phyloP scores from a whole-genome alignment of 495 filamentous ascomycete species.

The Echria macrotheca region DNA sequence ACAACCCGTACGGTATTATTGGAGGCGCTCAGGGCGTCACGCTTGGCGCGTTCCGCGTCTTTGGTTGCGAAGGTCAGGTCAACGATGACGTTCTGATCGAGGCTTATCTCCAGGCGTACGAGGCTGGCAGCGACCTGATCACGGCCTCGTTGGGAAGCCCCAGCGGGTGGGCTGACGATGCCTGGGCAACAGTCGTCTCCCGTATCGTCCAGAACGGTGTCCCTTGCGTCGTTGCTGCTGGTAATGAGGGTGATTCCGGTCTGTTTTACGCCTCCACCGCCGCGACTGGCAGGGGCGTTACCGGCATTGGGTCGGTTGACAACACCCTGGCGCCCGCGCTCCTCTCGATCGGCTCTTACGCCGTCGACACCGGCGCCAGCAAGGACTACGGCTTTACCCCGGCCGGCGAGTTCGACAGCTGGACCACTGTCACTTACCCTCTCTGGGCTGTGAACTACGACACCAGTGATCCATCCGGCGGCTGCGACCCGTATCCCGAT shows the following conservation, averaged over 20 bases:
- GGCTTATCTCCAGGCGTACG: conserved; percentile 52
- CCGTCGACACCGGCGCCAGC: conserved; percentile 21
- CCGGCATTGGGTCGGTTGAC: conserved; percentile 50
- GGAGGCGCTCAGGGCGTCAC: conserved; percentile 51
- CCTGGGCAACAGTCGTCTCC: conserved; percentile 48
- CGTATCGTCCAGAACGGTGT: conserved; percentile 52
- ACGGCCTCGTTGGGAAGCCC: conserved; percentile 54
- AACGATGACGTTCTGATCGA: conserved; percentile 50
- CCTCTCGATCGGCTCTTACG: conserved; percentile 32
- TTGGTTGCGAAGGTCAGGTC: conserved; percentile 44
- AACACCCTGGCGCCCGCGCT: conserved; percentile 40
- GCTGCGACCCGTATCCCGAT: conserved; percentile 39
- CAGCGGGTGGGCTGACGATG: conserved; percentile 51
- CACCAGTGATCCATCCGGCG: conserved; percentile 40
- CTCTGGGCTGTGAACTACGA: conserved; percentile 48
- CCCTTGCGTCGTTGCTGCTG: conserved; percentile 49
- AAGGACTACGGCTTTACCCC: conserved; percentile 33
- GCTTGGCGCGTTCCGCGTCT: conserved; percentile 51
- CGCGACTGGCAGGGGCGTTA: conserved; percentile 45
- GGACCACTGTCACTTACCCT: conserved; percentile 37
- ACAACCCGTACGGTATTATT: conserved; percentile 45
- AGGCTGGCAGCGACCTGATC: conserved; percentile 55
- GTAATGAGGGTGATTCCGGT: conserved; percentile 48
- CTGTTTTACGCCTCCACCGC: conserved; percentile 52
- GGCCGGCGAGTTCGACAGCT: conserved; percentile 31